Base-by-base conservation (phyloP, 2,329 filamentous ascomycete species). In the Ceratocystis variospora region DNA sequence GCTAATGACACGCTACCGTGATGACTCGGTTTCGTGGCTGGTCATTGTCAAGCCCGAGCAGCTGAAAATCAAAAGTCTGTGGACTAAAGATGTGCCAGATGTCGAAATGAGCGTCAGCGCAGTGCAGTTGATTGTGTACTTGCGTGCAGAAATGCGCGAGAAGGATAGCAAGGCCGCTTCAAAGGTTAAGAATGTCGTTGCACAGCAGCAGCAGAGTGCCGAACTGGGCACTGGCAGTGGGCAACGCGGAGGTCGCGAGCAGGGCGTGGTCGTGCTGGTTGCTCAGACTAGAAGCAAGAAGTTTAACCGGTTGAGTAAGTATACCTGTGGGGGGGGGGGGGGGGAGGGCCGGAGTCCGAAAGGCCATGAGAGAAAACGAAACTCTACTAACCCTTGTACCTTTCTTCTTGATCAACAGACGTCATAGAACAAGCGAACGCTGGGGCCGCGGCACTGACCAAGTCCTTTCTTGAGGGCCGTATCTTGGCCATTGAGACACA, bases 401-500 rank as follows among this genome's bases (percentile, higher is more conserved):
- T 19, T 50, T n/a, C 22, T 7, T 19, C 46, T 10, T 12, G 28
- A 22, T 8, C 15, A 59, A 59, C 37, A 72, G 87, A 87, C 33
- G 90, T 97, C 62, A 86, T 96, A 61, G 90, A 96, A 73, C 88
- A 92, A 70, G 87, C 87, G 68, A 84, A 84, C 75, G 74, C 73
- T 66, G 80, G 78, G 69, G 80, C 79, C 3, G 80, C 83, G 37
- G 83, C 82, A 66, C 79, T 92, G 45, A 81, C 90, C 12, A 83
- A 87, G 41, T 83, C 83, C 3, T 90, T 90, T 70, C 79, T 89
- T 4, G 83, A 87, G 37, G 89, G 89, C 0, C 90, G 91, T 0
- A 89, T 96, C 67, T 83, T 89, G 8, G 93, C 92, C 0, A 87
- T 97, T 64, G 93, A 97, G 76, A 90, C 89, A 1, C 87, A 89